phyloP scores from a whole-genome alignment of 2,329 filamentous ascomycete species.

The Calonectria crousiana region DNA sequence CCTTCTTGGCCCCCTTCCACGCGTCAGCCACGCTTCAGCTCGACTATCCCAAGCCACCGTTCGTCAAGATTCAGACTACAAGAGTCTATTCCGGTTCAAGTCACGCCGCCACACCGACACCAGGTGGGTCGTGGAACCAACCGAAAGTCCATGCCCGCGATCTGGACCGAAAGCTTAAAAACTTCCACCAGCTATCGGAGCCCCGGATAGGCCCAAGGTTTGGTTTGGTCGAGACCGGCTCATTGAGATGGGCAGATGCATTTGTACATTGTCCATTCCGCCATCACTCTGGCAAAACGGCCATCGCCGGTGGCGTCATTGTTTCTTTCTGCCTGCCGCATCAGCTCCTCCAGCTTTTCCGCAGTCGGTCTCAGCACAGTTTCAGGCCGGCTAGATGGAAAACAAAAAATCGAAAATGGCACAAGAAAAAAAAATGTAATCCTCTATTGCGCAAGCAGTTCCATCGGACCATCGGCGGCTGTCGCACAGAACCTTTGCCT shows the following conservation, averaged over 20 bases:
- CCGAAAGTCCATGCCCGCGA: neutral
- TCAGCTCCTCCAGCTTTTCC: neutral
- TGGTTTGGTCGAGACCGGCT: neutral
- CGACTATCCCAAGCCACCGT: neutral
- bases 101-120: neutral
- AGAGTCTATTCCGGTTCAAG: neutral
- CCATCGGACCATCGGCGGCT: neutral
- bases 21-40: neutral
- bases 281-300: neutral
- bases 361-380: neutral
- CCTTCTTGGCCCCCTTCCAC: neutral
- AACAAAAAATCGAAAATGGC: neutral
- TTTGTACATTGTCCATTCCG: neutral
- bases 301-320: constrained; percentile 1
- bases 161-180: neutral
- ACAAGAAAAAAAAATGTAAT: neutral
- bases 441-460: neutral
- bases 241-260: neutral
- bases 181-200: neutral
- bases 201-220: neutral
- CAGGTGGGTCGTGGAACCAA: neutral
- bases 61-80: neutral
- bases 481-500: neutral
- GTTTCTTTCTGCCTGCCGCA: neutral
- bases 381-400: neutral